Base-by-base conservation (phyloP, 2,329 filamentous ascomycete species). In the Pestalotiopsis sp. region DNA sequence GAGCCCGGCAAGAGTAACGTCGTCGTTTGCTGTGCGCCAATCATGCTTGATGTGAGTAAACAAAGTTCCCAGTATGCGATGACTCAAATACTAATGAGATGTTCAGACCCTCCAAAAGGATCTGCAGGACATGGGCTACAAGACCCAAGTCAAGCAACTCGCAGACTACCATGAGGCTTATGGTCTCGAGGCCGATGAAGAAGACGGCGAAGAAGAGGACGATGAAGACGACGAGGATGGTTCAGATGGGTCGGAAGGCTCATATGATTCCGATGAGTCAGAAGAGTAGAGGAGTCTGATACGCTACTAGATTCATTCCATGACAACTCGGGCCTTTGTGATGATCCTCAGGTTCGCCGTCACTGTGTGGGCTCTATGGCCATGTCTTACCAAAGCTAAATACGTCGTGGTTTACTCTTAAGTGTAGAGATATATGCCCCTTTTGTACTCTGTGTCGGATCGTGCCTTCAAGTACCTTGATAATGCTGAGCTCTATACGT, bases 91-190 rank as follows among this genome's bases (percentile, higher is more conserved):
- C 25, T 65, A 69, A 66, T 14, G 20, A 4, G 11, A 6, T 38
- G 6, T 14, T 57, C 74, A 97, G 94, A 87, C 87, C 69, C 89
- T 97, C 73, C 89, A 92, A 75, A 90, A 90, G 73, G 90, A 92
- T 2, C 93, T 98, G 75, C 86, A 89, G 73, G 84, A 83, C 1
- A 90, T 90, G 68, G 94, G 94, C 0, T 99, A 97, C 84, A 91
- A 91, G 78, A 91, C 92, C 0, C 87, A 93, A 76, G 86, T 93
- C 52, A 91, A 91, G 76, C 85, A 91, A 36, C 85, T 98, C 64
- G 89, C 90, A 57, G 87, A 92, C 75, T 98, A 97, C 80, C 90
- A 97, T 79, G 93, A 98, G 72, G 93, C 94, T 75, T 98, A 98
- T 78, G 95, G 95, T 0, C 82, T 98, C 61, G 87, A 92, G 78